A percentile compares a stretch with the other conserved stretches of the same genome.
Evolutionary conservation across 176 grass and related monocot genomes (phyloP).

Genomic region (Avena sativa): DNA sequence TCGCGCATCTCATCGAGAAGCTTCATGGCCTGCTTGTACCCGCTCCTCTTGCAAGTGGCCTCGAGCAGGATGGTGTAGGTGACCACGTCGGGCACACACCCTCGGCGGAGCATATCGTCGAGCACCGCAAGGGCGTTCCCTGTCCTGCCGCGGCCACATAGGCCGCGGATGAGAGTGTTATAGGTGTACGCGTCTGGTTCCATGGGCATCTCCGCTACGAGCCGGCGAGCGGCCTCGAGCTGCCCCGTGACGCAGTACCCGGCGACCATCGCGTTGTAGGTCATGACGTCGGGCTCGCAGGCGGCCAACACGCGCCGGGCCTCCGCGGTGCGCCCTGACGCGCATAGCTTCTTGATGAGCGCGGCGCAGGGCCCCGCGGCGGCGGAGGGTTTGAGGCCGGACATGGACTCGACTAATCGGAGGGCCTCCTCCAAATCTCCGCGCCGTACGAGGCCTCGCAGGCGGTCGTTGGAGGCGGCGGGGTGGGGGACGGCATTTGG

Average conservation of each 20-base stretch:
- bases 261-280: conserved; percentile 51
- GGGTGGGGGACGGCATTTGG: conserved; percentile 8
- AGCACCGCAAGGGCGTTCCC: conserved; percentile 53
- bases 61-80: conserved; percentile 75
- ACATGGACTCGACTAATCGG: conserved; percentile 34
- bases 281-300: conserved; percentile 44
- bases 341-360: conserved; percentile 61
- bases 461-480: conserved; percentile 36
- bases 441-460: conserved; percentile 40
- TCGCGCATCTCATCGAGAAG: conserved; percentile 60
- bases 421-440: conserved; percentile 41
- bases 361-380: conserved; percentile 42
- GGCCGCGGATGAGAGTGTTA: conserved; percentile 65
- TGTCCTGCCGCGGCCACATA: conserved; percentile 56
- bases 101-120: conserved; percentile 48
- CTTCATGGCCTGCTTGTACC: conserved; percentile 59
- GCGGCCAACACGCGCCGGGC: conserved; percentile 42
- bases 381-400: conserved; percentile 12
- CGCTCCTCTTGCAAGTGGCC: conserved; percentile 53
- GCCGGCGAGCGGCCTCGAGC: conserved; percentile 48
- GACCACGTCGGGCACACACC: conserved; percentile 59
- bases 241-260: conserved; percentile 50
- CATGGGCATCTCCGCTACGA: conserved; percentile 50
- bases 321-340: conserved; percentile 48
- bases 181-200: conserved; percentile 55